A percentile compares a stretch with the other conserved stretches of the same genome.
Conservation (phyloP, 2,329 filamentous ascomycete species). For the Venturia oleaginea region DNA sequence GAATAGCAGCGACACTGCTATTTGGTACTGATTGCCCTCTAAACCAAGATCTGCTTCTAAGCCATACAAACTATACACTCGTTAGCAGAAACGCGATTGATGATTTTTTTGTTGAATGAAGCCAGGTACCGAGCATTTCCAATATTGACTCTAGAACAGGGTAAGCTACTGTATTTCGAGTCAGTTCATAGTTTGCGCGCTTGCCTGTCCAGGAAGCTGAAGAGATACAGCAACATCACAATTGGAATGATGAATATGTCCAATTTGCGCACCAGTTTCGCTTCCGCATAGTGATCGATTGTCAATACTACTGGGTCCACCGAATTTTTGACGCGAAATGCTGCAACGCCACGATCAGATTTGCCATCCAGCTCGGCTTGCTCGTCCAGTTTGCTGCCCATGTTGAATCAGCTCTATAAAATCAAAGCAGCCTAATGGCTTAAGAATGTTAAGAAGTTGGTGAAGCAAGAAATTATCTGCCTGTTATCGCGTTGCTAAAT, state of each 20-base stretch:
- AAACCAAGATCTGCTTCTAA: slow-evolving; percentile 55
- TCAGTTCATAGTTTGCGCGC: slow-evolving; percentile 23
- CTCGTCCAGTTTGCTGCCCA: neutral
- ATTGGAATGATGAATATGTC: slow-evolving; percentile 57
- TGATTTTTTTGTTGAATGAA: no score
- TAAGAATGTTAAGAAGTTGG: no score
- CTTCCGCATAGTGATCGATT: slow-evolving; percentile 36
- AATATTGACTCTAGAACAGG: slow-evolving; percentile 51
- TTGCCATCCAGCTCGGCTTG: neutral
- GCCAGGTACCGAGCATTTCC: slow-evolving; percentile 48
- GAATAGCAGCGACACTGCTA: slow-evolving; percentile 35
- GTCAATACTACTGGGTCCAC: neutral
- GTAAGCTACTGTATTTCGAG: neutral
- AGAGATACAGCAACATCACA: slow-evolving; percentile 61
- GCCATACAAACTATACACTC: slow-evolving; percentile 41
- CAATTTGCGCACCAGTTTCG: slow-evolving; percentile 53
- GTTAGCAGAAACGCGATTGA: neutral
- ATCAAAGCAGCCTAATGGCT: no score
- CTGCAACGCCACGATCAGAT: neutral
- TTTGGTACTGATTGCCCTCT: slow-evolving; percentile 58
- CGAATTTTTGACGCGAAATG: neutral
- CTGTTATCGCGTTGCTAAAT: no score
- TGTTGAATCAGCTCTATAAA: neutral
- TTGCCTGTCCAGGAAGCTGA: slow-evolving; percentile 63
- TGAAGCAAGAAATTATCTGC: no score